Conservation (phyloP, 2,329 filamentous ascomycete genomes). For the Ploettnerulaceae sp. region DNA sequence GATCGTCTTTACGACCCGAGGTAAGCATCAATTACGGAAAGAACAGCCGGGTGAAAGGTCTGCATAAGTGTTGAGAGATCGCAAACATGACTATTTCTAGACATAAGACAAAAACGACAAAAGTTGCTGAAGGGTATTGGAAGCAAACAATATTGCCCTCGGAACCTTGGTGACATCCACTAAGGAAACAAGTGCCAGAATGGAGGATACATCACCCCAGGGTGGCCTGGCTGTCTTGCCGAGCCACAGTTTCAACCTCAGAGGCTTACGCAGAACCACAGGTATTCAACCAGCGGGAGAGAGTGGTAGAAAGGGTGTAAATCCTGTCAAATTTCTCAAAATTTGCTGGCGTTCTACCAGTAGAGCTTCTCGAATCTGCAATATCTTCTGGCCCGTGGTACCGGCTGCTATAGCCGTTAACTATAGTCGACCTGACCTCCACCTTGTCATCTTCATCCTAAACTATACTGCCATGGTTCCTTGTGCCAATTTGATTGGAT, state of each 20-base stretch:
- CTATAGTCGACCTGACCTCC: slow-evolving; percentile 49
- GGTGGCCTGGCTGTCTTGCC: neutral
- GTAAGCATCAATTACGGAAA: no score
- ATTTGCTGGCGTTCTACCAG: slow-evolving; percentile 62
- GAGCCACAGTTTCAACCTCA: slow-evolving; percentile 17
- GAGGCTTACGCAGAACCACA: slow-evolving; percentile 31
- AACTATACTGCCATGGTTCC: slow-evolving; percentile 76
- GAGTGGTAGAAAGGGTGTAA: slow-evolving; percentile 61
- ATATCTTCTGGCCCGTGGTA: slow-evolving; percentile 71
- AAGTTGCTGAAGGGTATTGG: no score
- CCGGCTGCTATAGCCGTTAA: slow-evolving; percentile 64
- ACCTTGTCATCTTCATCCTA: slow-evolving; percentile 62
- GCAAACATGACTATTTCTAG: no score
- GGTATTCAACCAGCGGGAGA: slow-evolving; percentile 52
- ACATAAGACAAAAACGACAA: no score
- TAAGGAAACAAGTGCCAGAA: no score
- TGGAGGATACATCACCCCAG: neutral
- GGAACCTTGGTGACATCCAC: no score
- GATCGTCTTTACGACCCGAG: no score
- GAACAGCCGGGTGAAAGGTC: no score
- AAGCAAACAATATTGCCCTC: no score
- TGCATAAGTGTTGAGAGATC: no score
- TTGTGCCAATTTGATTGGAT: slow-evolving; percentile 69
- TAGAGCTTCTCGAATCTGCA: slow-evolving; percentile 58
- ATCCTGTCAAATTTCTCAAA: slow-evolving; percentile 57